Percentiles rank a stretch among this genome's conserved stretches.
Evolutionary conservation across 805 yeast genomes (phyloP).

Genomic region (Metschnikowia similis): DNA sequence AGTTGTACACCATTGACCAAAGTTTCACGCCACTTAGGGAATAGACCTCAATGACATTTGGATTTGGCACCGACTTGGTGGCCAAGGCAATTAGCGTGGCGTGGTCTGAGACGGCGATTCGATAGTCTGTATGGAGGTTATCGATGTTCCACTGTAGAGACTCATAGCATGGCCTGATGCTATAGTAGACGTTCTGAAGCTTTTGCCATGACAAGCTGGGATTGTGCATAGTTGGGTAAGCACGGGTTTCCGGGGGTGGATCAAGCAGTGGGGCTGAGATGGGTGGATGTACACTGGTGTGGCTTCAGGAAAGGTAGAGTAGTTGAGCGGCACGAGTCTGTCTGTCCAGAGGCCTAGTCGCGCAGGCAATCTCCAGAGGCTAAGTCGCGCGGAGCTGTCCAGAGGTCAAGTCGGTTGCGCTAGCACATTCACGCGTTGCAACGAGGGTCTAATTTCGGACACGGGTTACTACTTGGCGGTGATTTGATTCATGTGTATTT

Average conservation of each 20-base stretch:
- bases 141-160: slow-evolving; percentile 47
- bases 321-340: neutral
- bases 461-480: too few species aligned
- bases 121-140: slow-evolving; percentile 33
- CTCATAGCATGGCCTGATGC: slow-evolving; percentile 54
- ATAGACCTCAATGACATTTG: slow-evolving; percentile 36
- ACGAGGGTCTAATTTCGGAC: too few species aligned
- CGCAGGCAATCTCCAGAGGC: neutral
- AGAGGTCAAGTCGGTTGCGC: too few species aligned
- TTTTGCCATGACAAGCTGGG: slow-evolving; percentile 72
- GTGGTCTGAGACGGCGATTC: slow-evolving; percentile 47
- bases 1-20: slow-evolving; percentile 35
- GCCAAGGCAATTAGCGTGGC: slow-evolving; percentile 56
- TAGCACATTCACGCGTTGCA: too few species aligned
- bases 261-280: neutral
- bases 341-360: too few species aligned
- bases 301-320: neutral
- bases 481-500: too few species aligned
- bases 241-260: too few species aligned
- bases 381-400: too few species aligned
- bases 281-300: neutral
- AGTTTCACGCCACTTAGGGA: slow-evolving; percentile 31
- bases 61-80: slow-evolving; percentile 31
- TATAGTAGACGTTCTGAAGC: slow-evolving; percentile 64
- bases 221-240: slow-evolving; percentile 17